Base-by-base conservation (phyloP, 1,284 basidiomycete species). In the Trichosporon faecale region DNA sequence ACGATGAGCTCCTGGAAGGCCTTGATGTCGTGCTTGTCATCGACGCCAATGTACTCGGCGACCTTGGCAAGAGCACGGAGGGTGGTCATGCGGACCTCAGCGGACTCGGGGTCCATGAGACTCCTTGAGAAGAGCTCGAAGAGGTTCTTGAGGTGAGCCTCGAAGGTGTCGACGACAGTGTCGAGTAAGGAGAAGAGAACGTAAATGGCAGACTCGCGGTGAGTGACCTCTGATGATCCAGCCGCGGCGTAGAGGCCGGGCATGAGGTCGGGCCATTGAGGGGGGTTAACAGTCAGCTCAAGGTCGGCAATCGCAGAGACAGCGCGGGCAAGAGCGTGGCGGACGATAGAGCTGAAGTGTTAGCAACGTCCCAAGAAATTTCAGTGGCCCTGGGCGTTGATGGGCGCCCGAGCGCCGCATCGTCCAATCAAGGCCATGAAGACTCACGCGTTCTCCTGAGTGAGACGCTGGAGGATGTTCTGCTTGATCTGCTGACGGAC, bases 141-240 rank as follows among this genome's bases (percentile, higher is more conserved):
- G 74, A 99, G 88, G 73, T 87, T 88, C 70, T 88, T 87, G 18
- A 94, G 86, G 77, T 94, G 89, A 74, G 89, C 86, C 80, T 91
- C 90, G 84, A 96, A 92, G 5, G 89, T 90, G 77, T 96, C 94
- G 73, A 94, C 91, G 76, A 98, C 91, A 73, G 90, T 93, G 83
- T 99, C 97, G 72, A 98, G 88, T 31, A 98, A 89, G 44, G 93
- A 92, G 85, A 89, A 97, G 61, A 99, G 88, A 75, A 98, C 94
- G 84, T 91, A 98, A 73, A 93, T 88, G 71, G 93, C 93, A 70
- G 94, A 90, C 88, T 98, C 94, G 69, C 96, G 92, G 77, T 97
- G 93, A 0, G 88, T 83, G 35, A 89, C 89, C 67, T 88, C 85
- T 2, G 87, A 75, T 9, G 94, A 92, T 65, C 87, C 87, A 70